Percentiles rank a stretch among this genome's conserved stretches.
These are phyloP conservation scores for Penicillium lividum DNA, from an alignment of 495 filamentous ascomycete genomes.

Conservation along the genomic window DNA sequence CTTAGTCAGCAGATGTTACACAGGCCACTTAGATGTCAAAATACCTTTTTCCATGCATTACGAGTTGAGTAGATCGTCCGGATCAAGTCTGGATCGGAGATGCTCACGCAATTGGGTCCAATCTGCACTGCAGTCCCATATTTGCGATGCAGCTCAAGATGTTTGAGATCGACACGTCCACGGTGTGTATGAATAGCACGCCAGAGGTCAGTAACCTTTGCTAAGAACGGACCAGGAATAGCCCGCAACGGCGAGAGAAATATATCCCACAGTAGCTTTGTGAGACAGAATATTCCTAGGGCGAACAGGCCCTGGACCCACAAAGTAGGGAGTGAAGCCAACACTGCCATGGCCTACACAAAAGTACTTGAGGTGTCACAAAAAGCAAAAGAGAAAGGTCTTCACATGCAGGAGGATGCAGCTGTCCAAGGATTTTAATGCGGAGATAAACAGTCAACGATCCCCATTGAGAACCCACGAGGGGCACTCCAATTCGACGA, in stretches of 20 bases:
- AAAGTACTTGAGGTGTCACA: neutral
- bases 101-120: slow-evolving; percentile 58
- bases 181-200: slow-evolving; percentile 31
- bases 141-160: slow-evolving; percentile 42
- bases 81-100: slow-evolving; percentile 45
- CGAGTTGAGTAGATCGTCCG: slow-evolving; percentile 43
- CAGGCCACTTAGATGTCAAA: neutral
- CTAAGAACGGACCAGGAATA: slow-evolving; percentile 50
- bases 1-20: neutral
- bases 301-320: slow-evolving; percentile 15
- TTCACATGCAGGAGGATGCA: neutral
- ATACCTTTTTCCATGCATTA: slow-evolving; percentile 31
- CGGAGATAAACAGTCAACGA: neutral
- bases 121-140: slow-evolving; percentile 58
- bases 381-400: neutral
- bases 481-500: neutral
- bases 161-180: slow-evolving; percentile 21
- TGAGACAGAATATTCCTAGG: slow-evolving; percentile 13
- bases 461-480: neutral
- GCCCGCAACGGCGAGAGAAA: slow-evolving; percentile 22
- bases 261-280: slow-evolving; percentile 14
- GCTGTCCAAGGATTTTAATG: neutral
- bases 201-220: slow-evolving; percentile 40
- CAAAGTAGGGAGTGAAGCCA: slow-evolving; percentile 3
- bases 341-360: neutral